Percentiles rank a stretch among this genome's conserved stretches.
Conservation (phyloP, 139 green algal species). For the Volvox africanus region DNA sequence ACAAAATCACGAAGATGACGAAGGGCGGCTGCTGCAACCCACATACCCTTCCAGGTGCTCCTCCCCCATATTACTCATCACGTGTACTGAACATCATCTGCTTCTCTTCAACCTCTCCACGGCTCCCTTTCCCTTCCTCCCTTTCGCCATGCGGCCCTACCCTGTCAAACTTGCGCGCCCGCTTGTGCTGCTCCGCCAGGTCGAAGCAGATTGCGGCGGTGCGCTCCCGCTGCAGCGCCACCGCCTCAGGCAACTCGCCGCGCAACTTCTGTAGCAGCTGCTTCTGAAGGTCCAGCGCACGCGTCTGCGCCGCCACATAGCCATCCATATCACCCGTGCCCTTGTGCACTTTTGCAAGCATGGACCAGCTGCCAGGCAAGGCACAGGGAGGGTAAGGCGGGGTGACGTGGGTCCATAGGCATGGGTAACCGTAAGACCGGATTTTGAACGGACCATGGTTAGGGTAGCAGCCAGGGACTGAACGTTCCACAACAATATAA, state of each 20-base stretch:
- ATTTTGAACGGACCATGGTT: no score
- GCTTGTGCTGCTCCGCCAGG: slow-evolving; percentile 65
- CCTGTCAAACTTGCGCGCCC: slow-evolving; percentile 60
- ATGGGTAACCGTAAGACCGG: no score
- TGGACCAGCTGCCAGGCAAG: slow-evolving; percentile 48
- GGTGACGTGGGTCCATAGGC: background rate
- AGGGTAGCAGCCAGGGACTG: no score
- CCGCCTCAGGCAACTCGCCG: slow-evolving; percentile 59
- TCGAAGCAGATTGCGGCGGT: slow-evolving; percentile 74
- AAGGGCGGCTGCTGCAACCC: background rate
- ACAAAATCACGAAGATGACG: background rate
- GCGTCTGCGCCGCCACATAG: slow-evolving; percentile 55
- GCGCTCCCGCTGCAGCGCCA: slow-evolving; percentile 57
- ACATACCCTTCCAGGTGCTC: background rate
- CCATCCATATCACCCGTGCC: slow-evolving; percentile 56
- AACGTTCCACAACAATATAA: no score
- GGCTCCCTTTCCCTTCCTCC: background rate
- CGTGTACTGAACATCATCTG: background rate
- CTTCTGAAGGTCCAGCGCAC: slow-evolving; percentile 64
- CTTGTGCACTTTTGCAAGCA: slow-evolving; percentile 61
- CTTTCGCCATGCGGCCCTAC: background rate
- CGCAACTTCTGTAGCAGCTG: slow-evolving; percentile 60
- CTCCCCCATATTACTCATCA: background rate
- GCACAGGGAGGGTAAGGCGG: background rate
- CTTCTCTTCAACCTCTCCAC: background rate